Conservation (phyloP, 176 grass and related monocot species). For the Saccharum spontaneum region DNA sequence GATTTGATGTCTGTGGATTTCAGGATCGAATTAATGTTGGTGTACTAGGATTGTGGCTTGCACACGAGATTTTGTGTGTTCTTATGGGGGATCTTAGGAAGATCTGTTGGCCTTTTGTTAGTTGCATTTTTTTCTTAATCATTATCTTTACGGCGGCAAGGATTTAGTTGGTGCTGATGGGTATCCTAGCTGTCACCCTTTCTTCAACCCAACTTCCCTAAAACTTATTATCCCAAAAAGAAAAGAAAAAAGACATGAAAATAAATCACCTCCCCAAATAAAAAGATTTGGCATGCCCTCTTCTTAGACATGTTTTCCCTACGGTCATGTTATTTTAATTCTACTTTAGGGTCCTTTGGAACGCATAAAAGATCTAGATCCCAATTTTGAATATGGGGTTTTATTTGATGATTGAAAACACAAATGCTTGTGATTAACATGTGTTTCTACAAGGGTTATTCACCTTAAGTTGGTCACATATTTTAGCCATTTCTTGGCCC, state of each 20-base stretch:
- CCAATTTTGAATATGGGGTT: not conserved
- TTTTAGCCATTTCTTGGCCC: too few species aligned
- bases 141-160: not conserved
- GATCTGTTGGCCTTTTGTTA: slow-evolving; percentile 32
- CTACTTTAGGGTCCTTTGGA: not conserved
- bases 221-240: not conserved
- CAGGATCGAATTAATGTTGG: slow-evolving; percentile 45
- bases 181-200: not conserved
- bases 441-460: too few species aligned
- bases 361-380: not conserved
- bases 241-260: not conserved
- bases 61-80: slow-evolving; percentile 37
- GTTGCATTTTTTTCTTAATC: slow-evolving; percentile 21
- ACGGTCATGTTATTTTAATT: not conserved
- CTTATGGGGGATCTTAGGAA: slow-evolving; percentile 22
- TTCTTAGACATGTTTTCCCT: not conserved
- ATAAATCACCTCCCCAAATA: not conserved
- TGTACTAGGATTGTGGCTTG: slow-evolving; percentile 48
- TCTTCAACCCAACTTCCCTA: not conserved
- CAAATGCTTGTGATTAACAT: too few species aligned
- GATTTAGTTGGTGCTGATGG: not conserved
- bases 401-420: not conserved
- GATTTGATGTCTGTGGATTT: slow-evolving; percentile 55
- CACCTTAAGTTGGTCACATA: too few species aligned
- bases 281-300: not conserved